These are phyloP conservation scores for Exsudoporus frostii DNA, from an alignment of 768 basidiomycete species.

Conservation along the genomic window DNA sequence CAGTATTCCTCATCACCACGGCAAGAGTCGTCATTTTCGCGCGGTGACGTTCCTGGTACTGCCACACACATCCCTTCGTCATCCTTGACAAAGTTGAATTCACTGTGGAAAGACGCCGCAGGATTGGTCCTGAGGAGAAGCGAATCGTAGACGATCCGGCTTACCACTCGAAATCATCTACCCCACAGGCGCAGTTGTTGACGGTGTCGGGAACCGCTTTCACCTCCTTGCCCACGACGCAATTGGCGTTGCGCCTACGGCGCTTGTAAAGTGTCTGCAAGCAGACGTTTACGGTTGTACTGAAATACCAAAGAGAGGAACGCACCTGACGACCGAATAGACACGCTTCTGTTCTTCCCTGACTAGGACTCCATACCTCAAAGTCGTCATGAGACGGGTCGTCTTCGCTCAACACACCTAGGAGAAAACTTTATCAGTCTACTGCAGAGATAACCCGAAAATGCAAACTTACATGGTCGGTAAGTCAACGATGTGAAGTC, in stretches of 20 bases:
- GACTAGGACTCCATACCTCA: slow-evolving; percentile 94
- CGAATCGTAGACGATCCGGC: slow-evolving; percentile 18
- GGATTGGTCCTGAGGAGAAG: neutral
- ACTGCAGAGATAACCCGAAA: neutral
- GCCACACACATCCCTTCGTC: slow-evolving; percentile 72
- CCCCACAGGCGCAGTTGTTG: slow-evolving; percentile 68
- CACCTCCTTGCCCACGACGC: slow-evolving; percentile 72
- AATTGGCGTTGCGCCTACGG: slow-evolving; percentile 72
- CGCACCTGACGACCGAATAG: slow-evolving; percentile 87
- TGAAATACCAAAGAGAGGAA: neutral
- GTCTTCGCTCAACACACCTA: slow-evolving; percentile 67
- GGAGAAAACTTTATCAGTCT: neutral
- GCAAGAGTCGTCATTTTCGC: slow-evolving; percentile 62
- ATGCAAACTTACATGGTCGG: slow-evolving; percentile 62
- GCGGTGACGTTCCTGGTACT: slow-evolving; percentile 62
- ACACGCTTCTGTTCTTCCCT: slow-evolving; percentile 82
- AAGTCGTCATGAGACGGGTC: slow-evolving; percentile 88
- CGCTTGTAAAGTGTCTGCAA: slow-evolving; percentile 89
- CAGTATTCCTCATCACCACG: slow-evolving; percentile 67
- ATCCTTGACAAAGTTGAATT: slow-evolving; percentile 86
- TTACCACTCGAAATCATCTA: slow-evolving; percentile 92
- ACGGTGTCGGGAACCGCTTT: slow-evolving; percentile 54
- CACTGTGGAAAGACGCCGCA: slow-evolving; percentile 44
- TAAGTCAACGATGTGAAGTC: slow-evolving; percentile 82
- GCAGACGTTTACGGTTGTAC: neutral